Base-by-base conservation (phyloP, 2,329 filamentous ascomycete genomes). In the Alternaria postmessia region DNA sequence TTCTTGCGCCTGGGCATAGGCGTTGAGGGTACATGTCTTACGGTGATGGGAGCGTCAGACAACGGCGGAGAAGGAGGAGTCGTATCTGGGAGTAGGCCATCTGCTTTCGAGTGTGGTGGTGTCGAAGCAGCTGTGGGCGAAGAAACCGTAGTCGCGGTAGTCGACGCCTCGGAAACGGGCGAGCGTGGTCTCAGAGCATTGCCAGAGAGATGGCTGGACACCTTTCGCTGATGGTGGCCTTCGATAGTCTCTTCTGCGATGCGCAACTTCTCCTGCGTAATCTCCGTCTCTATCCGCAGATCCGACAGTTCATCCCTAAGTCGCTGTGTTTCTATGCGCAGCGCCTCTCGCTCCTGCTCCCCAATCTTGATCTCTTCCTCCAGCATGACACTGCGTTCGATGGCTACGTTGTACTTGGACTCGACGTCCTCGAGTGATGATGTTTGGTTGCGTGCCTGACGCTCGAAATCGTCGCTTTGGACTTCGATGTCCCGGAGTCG, bases 391-490 rank as follows among this genome's bases (percentile, higher is more conserved):
- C 87, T 89, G 54, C 94, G 86, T 81, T 99, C 95, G 69, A 99
- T 96, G 5, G 94, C 88, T 57, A 96, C 88, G 77, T 97, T 98
- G 80, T 95, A 97, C 80, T 98, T 99, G 64, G 91, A 94, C 81
- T 99, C 95, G 79, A 99, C 85, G 75, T 99, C 95, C 81, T 99
- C 95, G 63, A 98, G 87, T 51, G 94, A 97, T 44, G 94, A 97
- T 36, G 93, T 94, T 28, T 94, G 97, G 79, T 97, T 95, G 70
- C 95, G 89, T 68, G 95, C 94, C 81, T 98, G 94, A 67, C 93
- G 89, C 83, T 99, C 95, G 76, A 94, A 97, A 79, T 99, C 95
- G 83, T 99, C 95, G 81, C 98, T 99, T 77, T 92, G 93, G 56
- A 99, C 95, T 80, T 99, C 95, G 70, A 94, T 97, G 78, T 99